phyloP scores from a whole-genome alignment of 2,329 filamentous ascomycete species.

The Cladosporium sp. region DNA sequence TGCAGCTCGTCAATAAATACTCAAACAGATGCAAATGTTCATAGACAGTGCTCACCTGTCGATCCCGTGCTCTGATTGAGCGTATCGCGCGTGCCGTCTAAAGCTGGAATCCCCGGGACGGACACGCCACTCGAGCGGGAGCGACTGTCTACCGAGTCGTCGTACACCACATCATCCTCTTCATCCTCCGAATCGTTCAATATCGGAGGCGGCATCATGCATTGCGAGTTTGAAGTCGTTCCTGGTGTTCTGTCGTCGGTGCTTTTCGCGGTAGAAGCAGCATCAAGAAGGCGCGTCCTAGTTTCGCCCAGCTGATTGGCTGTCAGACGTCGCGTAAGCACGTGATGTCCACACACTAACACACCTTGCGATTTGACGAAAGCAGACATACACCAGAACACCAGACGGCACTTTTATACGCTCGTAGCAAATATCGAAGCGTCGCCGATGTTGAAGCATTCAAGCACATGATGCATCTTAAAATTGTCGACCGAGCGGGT shows the following conservation, averaged over 20 bases:
- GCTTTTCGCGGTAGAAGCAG: background rate
- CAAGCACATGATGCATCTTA: background rate
- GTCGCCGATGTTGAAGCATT: background rate
- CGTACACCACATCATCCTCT: constrained; percentile 19
- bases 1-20: background rate
- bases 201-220: constrained; percentile 18
- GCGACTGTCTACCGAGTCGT: background rate
- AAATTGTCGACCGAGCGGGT: background rate
- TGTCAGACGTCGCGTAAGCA: background rate
- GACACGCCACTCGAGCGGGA: constrained; percentile 12
- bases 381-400: background rate
- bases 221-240: background rate
- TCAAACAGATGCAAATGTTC: background rate
- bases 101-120: background rate
- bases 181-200: constrained; percentile 29
- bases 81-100: constrained; percentile 17
- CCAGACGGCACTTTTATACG: background rate
- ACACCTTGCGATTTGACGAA: background rate
- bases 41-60: constrained; percentile 16
- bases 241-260: background rate
- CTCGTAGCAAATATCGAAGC: background rate
- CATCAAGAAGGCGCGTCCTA: background rate
- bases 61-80: constrained; percentile 26
- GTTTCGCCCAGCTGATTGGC: background rate
- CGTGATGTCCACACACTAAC: background rate